Evolutionary conservation across 129 eudicot species (phyloP), one percentile per base, ranked within the genome.

Genomic region (Glebionis coronaria): DNA sequence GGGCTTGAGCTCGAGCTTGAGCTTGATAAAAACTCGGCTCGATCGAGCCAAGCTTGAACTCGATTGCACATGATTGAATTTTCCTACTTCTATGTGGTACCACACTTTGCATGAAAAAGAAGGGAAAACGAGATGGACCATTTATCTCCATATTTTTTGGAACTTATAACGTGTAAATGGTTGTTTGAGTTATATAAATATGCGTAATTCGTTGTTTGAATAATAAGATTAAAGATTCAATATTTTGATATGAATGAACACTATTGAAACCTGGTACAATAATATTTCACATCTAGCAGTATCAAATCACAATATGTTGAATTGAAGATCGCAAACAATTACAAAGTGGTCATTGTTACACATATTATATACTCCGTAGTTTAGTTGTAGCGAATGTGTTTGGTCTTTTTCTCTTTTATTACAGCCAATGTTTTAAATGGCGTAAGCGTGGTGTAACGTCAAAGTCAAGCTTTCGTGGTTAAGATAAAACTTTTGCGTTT

Each of bases 81-180:
- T 29, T 29, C 7, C 38, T 29, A 28, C 35, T 28, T 28, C 35
- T 3, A 71, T 31, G 25, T 3, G 25, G 72, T 68, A 68, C 72
- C 72, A 68, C 72, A 68, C 63, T 52, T 68, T 18, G 38, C 38
- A 68, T 68, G 71, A 56, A 56, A 68, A 53, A 14, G 42, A 54
- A 68, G 55, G 52, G 40, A 35, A 68, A 38, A 44, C 19, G 52
- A 25, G 20, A 40, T 68, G 72, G 72, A 52, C 72, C 72, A 68
- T 18, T 0, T 35, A n/a, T 53, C 38, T 16, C 35, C 40, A 45
- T 4, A 19, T 35, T 68, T 28, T 50, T 56, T 21, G 31, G 61
- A 21, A 68, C 14, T 68, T 68, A 31, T 67, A 49, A 12, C 13
- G 72, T 67, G 61, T 29, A 29, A 16, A 16, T 51, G 51, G 5